phyloP scores from a whole-genome alignment of 306 rosid genomes.

The Styphnolobium japonicum region DNA sequence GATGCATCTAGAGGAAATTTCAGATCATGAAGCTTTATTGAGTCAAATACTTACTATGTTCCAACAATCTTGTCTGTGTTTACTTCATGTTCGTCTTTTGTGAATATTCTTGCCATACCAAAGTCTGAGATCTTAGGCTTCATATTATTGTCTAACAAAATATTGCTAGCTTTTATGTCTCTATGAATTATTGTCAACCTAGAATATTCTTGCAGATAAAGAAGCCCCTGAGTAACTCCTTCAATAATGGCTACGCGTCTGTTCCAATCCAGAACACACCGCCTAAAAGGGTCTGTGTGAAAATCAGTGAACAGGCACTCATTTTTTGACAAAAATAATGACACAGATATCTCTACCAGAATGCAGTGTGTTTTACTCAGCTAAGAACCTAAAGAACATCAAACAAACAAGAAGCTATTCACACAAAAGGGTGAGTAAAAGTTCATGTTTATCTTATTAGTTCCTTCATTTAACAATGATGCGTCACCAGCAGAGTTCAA shows the following conservation, averaged over 20 bases:
- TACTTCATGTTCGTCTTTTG: constrained; percentile 26
- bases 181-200: constrained; percentile 32
- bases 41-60: constrained; percentile 22
- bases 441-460: no score
- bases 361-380: no score
- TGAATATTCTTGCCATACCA: constrained; percentile 55
- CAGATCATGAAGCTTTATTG: neutral
- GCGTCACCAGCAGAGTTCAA: no score
- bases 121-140: constrained; percentile 58
- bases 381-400: no score
- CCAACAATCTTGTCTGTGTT: constrained; percentile 40
- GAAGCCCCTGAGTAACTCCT: constrained; percentile 42
- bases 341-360: no score
- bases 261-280: constrained; percentile 18
- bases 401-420: no score
- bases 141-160: constrained; percentile 30
- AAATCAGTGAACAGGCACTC: no score
- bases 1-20: neutral
- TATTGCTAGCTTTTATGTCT: constrained; percentile 40
- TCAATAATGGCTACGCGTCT: constrained; percentile 34
- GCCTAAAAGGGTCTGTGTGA: constrained; percentile 15
- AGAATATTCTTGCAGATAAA: constrained; percentile 47
- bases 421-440: no score
- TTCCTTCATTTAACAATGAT: no score
- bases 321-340: neutral